Conservation (phyloP, 768 basidiomycete genomes). For the Kondoa subrosea region DNA sequence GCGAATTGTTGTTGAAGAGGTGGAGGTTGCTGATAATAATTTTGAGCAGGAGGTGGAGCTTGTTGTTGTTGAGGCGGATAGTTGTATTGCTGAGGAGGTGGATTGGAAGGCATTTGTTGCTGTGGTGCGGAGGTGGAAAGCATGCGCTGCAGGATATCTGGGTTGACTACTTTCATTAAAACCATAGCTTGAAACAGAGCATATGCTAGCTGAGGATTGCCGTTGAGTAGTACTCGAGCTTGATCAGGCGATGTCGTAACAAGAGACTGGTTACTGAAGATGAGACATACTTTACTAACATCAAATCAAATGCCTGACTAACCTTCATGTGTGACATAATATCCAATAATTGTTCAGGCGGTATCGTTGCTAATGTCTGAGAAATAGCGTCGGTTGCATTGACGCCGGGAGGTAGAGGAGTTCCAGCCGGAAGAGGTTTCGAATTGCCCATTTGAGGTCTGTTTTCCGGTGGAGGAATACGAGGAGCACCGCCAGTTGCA, state of each 20-base stretch:
- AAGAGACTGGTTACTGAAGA: conserved; percentile 50
- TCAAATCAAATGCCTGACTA: not conserved
- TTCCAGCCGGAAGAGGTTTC: conserved; percentile 58
- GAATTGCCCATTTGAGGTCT: conserved; percentile 13
- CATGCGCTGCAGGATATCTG: conserved; percentile 59
- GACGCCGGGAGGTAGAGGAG: conserved; percentile 52
- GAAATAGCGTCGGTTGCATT: conserved; percentile 67
- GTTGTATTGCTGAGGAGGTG: conserved; percentile 18
- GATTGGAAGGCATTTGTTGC: not conserved
- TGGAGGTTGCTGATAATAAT: conserved; percentile 20
- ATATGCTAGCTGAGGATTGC: conserved; percentile 85
- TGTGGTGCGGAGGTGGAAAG: conserved; percentile 31
- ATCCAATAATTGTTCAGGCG: conserved; percentile 70
- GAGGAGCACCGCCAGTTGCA: conserved; percentile 16
- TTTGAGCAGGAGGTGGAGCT: no score
- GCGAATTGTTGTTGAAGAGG: conserved; percentile 30
- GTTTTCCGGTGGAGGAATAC: not conserved
- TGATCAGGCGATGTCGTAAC: conserved; percentile 81
- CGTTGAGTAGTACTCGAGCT: conserved; percentile 56
- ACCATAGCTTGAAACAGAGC: conserved; percentile 89
- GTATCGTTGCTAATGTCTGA: conserved; percentile 65
- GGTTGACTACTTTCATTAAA: conserved; percentile 82
- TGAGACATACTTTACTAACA: not conserved
- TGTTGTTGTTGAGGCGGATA: conserved; percentile 16
- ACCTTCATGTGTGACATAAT: conserved; percentile 98